A percentile compares a stretch with the other conserved stretches of the same genome.
These are phyloP conservation scores for Amanita pallidorosea DNA, from an alignment of 768 basidiomycete species.

Conservation along the genomic window DNA sequence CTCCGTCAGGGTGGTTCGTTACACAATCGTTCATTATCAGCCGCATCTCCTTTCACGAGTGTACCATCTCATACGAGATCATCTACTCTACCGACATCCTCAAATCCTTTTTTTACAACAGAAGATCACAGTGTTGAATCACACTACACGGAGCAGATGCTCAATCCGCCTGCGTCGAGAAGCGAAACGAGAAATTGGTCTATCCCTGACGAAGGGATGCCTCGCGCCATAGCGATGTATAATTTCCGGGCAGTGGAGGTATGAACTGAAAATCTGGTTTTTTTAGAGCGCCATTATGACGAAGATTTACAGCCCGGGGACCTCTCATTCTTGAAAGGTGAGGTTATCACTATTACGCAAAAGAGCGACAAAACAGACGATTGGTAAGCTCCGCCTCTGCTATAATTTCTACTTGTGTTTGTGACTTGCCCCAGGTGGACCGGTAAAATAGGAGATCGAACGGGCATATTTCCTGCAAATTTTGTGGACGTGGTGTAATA, in stretches of 20 bases:
- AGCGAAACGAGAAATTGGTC: too few species aligned
- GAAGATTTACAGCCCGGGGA: conserved; percentile 48
- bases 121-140: neutral
- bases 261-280: conserved; percentile 8
- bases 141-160: neutral
- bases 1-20: conserved; percentile 19
- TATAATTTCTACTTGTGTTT: neutral
- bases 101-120: neutral
- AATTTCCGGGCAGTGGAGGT: conserved; percentile 70
- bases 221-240: conserved; percentile 64
- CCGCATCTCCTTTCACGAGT: neutral
- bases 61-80: neutral
- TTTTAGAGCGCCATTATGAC: conserved; percentile 6
- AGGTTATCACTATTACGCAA: conserved; percentile 57
- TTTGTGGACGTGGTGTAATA: conserved; percentile 59
- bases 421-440: conserved; percentile 48
- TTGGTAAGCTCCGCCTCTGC: conserved; percentile 31
- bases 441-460: conserved; percentile 46
- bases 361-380: conserved; percentile 67
- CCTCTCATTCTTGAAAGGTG: conserved; percentile 65
- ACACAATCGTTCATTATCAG: neutral
- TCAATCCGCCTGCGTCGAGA: neutral
- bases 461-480: conserved; percentile 76
- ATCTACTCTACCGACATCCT: neutral
- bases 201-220: conserved; percentile 45